Evolutionary conservation across 306 rosid species (phyloP), one percentile per base, ranked within the genome.

Genomic region (Citrullus amarus): DNA sequence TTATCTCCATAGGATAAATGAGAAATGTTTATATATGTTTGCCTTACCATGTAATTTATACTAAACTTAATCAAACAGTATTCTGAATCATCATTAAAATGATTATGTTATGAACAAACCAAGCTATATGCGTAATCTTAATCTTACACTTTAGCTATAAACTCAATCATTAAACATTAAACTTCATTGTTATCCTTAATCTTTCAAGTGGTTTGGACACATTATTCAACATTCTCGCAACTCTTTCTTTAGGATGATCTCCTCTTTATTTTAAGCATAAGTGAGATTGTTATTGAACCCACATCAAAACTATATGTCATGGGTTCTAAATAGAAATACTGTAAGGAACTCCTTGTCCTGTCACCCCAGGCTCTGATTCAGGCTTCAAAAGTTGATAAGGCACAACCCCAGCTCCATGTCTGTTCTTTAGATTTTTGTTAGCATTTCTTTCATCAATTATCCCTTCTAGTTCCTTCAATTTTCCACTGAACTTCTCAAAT

Each of bases 331-430:
- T 93, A 17, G 96, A 93, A 73, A 93, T 88, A 61, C 98, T 93
- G 77, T 89, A 85, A 0, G 98, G 98, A 79, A 93, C 96, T 16
- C 98, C 98, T 85, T 76, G 85, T 46, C 83, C 87, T 1, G 98
- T 91, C 2, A 89, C 88, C 6, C 95, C 98, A 14, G 94, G 91
- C 58, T 79, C 78, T 3, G 98, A 93, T 76, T 83, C 80, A 9
- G 98, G 96, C 88, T 93, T 91, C 86, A 93, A 80, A 80, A 93
- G 94, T 85, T 88, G 82, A 14, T 93, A 91, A 1, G 98, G 93
- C 13, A 85, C 55, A 79, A 88, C 76, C 38, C 98, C 98, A 57
- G 93, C 98, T 43, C 98, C 98, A 50, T 80, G 51, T 76, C 98
- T 85, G 59, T 93, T 93, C 91, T 82, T 91, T 54, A 91, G 55